Base-by-base conservation (phyloP, 1,284 basidiomycete species). In the Trametes sp. region DNA sequence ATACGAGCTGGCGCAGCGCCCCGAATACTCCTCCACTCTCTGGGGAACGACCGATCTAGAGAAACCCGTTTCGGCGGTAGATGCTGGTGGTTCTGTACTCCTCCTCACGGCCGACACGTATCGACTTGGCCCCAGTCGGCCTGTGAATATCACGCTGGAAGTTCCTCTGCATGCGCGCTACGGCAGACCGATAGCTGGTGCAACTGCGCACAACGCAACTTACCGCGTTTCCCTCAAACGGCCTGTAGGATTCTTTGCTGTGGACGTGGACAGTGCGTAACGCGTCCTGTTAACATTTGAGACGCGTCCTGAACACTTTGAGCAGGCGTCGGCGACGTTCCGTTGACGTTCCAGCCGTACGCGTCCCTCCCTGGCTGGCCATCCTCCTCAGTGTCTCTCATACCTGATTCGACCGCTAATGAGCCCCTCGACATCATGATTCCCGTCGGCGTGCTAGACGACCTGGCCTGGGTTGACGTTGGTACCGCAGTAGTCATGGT, bases 101-200 rank as follows among this genome's bases (percentile, higher is more conserved):
- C 70, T 83, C 31, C 51, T 85, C 31, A 77, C 75, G 38, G 71
- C 80, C 21, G 51, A 64, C 26, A 31, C 46, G n/a, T 19, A 53
- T 29, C 28, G 59, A 29, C 35, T 59, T 14, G 10, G 29, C 14
- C 26, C 11, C 1, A 23, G 9, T 3, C 42, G 26, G 10, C 24
- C 44, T 13, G 33, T 69, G 4, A 67, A 65, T 10, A 48, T 74
- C n/a, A 71, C 76, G 28, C 70, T 84, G 19, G 74, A 78, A 38
- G 73, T 86, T 6, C 84, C 85, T 14, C 69, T 86, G 57, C 85
- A 87, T 66, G 70, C 81, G 21, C 81, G 85, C 21, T 87, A 86
- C 65, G 83, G 79, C 7, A 61, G 69, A 24, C 77, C 77, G 14
- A 44, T 42, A 9, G 21, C 50, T 14, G 60, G 55, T 28, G 38